Conservation (phyloP, 2,329 filamentous ascomycete genomes). For the Aspergillus niger region DNA sequence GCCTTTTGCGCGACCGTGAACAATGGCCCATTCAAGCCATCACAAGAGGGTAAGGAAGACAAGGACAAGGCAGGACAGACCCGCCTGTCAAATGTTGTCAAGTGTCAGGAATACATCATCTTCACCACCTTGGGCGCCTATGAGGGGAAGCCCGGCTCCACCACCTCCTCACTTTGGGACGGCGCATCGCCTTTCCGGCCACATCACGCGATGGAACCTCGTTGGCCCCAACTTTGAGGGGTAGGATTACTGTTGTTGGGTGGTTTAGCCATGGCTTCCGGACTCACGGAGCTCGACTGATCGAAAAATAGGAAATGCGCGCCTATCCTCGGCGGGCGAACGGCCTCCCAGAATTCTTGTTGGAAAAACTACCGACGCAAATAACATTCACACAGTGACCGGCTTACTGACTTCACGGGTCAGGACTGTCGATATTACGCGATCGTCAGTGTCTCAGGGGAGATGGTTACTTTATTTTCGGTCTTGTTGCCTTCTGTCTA, state of each 20-base stretch:
- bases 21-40: no score
- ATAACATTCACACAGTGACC: background rate
- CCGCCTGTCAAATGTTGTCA: background rate
- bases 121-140: background rate
- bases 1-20: background rate
- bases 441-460: background rate
- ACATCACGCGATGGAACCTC: constrained; percentile 10
- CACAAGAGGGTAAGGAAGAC: background rate
- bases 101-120: background rate
- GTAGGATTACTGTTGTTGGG: no score
- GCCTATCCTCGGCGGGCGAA: background rate
- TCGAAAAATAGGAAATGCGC: background rate
- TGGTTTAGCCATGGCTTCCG: background rate
- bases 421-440: background rate
- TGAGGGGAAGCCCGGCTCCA: constrained; percentile 15
- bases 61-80: background rate
- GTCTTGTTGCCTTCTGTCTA: background rate
- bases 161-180: background rate
- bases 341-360: background rate
- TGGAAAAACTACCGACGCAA: background rate
- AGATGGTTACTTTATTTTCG: background rate
- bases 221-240: background rate
- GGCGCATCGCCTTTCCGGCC: constrained; percentile 3
- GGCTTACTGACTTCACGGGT: background rate
- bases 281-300: constrained; percentile 1